Conservation (phyloP, 176 grass and related monocot genomes). For the Aegilops sharonensis region DNA sequence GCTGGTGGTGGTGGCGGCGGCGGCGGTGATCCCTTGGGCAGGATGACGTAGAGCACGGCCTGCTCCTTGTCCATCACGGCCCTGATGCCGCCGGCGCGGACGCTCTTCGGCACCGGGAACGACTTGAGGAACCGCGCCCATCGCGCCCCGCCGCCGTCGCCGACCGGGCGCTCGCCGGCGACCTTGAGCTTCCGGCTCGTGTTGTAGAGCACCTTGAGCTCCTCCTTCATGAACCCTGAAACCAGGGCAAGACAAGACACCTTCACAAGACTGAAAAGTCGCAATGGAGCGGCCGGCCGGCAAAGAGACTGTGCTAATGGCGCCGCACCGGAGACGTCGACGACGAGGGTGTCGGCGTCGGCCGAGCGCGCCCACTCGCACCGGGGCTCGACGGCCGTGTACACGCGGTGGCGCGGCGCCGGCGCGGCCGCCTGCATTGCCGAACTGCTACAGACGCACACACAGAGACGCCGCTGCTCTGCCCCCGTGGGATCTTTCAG, state of each 20-base stretch:
- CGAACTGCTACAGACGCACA: background rate
- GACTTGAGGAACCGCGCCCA: constrained; percentile 46
- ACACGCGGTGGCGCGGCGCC: constrained; percentile 7
- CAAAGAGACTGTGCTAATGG: background rate
- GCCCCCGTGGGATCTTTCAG: background rate
- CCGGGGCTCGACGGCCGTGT: constrained; percentile 33
- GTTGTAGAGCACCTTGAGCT: constrained; percentile 45
- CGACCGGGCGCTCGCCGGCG: constrained; percentile 43
- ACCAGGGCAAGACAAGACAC: background rate
- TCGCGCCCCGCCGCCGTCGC: background rate
- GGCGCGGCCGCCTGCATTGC: constrained; percentile 8
- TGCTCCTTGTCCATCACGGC: constrained; percentile 31
- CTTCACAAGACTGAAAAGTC: background rate
- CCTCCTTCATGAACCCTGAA: constrained; percentile 60
- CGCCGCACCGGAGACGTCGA: constrained; percentile 46
- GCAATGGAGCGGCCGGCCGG: background rate
- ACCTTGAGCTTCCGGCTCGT: constrained; percentile 46
- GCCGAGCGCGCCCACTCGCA: constrained; percentile 39
- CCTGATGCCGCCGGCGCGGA: constrained; percentile 18
- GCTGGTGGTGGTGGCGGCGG: background rate
- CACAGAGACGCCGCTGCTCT: background rate
- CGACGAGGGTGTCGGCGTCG: constrained; percentile 36
- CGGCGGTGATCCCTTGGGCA: constrained; percentile 32
- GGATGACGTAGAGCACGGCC: constrained; percentile 30
- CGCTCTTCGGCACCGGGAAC: constrained; percentile 29